Evolutionary conservation across 306 rosid species (phyloP), one percentile per base, ranked within the genome.

Genomic region (Chamaecrista fasciculata): DNA sequence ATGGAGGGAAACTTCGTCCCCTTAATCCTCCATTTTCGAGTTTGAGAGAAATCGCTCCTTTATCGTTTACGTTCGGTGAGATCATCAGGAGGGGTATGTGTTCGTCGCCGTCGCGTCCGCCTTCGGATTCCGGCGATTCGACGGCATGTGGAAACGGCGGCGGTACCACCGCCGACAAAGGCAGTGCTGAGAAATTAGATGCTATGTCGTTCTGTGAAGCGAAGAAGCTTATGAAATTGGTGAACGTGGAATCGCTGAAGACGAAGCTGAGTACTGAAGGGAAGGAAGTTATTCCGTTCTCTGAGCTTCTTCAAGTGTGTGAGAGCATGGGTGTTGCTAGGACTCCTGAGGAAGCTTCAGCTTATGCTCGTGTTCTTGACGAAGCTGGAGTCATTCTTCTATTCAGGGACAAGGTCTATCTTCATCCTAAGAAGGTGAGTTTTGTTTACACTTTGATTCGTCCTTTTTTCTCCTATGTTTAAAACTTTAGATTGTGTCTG

Each of bases 341-440:
- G 77, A 81, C 86, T 29, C 12, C 25, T 1, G 87, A 91, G 1
- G 97, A 95, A 82, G 92, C 99, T 31, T 66, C 83, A 1, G 78
- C 81, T 37, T 95, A 84, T 36, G 95, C 92, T 47, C 77, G 79
- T 40, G 83, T 89, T 47, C 86, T 95, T 8, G 99, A 95, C 66
- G 99, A 95, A 18, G 97, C 99, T 69, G 96, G 97, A 5, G 92
- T 89, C 60, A 68, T 95, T 44, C 87, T 91, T 55, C 91, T 95
- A 28, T 95, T 89, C 76, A 76, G 95, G 25, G 89, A 95, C 55
- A 95, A 91, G 89, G 99, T 95, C 52, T 90, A 87, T 60, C 92
- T 95, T 56, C 92, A 95, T 74, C 99, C 99, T 71, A 85, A 85
- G 19, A 87, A 90, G 96, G 99, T 91, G 23, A 18, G 76, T 33